Evolutionary conservation across 371 early-diverging fungal genomes (phyloP), one percentile per base, ranked within the genome.

Genomic region (Chytridium lagenaria): DNA sequence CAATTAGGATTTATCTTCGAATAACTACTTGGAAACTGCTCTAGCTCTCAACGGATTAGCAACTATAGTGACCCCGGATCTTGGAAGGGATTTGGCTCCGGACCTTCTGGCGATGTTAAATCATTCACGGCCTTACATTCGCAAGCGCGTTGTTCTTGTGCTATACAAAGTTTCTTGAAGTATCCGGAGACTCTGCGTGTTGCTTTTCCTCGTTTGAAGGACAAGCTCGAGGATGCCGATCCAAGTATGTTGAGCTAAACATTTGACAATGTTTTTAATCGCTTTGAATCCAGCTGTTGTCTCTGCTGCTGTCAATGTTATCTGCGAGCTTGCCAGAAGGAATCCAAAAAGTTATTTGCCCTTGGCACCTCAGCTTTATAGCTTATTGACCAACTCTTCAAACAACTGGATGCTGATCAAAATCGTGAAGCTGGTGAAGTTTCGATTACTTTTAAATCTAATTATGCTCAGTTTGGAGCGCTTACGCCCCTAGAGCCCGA

Each of bases 361-460:
- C 0, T 88, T 98, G 23, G 98, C 96, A 1, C 98, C 98, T 22
- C 94, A 94, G 52, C 85, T 98, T 1, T 98, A 93, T 80, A 91
- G 90, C 7, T 84, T 97, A 52, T 78, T 98, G 69, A 96, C 93
- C 0, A 90, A 92, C 16, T 92, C 94, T 2, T 84, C 88, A 16
- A 97, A 97, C 80, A 97, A 96, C 81, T 98, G 98, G 98, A 96
- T 97, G 93, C 87, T 96, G 31, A 97, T 98, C 82, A 98, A 98
- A 77, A 93, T 97, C 33, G 94, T 97, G 73, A 98, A 98, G 81
- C 83, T 98, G 84, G 94, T 92, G n/a, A 87, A 70, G 81, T 55
- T 52, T 1, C 59, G 28, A 19, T 33, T 26, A 16, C 26, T 40
- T 49, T 64, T 26, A 36, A 50, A 1, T 74, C 40, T 33, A 44